Evolutionary conservation across 371 early-diverging fungal species (phyloP).

Genomic region (Apophysomyces ossiformis): DNA sequence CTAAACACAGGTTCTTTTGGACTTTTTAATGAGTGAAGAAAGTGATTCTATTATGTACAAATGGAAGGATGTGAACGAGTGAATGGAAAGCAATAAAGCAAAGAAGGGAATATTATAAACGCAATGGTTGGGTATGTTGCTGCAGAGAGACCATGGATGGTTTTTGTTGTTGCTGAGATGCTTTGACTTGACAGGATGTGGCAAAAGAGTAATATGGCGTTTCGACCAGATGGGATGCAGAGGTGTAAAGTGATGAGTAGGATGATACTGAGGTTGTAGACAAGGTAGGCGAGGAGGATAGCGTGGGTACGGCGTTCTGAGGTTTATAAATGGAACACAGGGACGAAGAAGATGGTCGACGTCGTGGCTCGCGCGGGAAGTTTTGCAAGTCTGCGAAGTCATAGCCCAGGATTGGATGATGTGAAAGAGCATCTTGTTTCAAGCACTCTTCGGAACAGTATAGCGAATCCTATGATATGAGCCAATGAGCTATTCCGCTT

Average conservation of each 20-base stretch:
- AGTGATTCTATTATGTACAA: conserved; percentile 6
- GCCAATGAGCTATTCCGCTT: neutral
- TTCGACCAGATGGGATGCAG: conserved; percentile 4
- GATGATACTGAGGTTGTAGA: neutral
- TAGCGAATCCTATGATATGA: conserved; percentile 21
- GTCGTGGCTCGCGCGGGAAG: conserved; percentile 14
- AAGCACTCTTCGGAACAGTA: conserved; percentile 36
- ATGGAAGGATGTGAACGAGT: neutral
- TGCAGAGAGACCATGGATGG: neutral
- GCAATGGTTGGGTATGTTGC: conserved; percentile 1
- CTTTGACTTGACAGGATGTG: neutral
- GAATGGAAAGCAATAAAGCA: no score
- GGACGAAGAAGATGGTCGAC: neutral
- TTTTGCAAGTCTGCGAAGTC: conserved; percentile 23
- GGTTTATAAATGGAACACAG: neutral
- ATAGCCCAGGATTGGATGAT: conserved; percentile 29
- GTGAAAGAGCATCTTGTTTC: conserved; percentile 24
- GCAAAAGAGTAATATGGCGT: conserved; percentile 3
- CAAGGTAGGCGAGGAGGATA: neutral
- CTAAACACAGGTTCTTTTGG: neutral
- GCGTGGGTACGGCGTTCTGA: neutral
- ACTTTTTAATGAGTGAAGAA: neutral
- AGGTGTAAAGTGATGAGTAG: neutral
- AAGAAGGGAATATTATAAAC: neutral
- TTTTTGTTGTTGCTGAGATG: conserved; percentile 3